Base-by-base conservation (phyloP, 176 grass and related monocot species). In the Oryza punctata region DNA sequence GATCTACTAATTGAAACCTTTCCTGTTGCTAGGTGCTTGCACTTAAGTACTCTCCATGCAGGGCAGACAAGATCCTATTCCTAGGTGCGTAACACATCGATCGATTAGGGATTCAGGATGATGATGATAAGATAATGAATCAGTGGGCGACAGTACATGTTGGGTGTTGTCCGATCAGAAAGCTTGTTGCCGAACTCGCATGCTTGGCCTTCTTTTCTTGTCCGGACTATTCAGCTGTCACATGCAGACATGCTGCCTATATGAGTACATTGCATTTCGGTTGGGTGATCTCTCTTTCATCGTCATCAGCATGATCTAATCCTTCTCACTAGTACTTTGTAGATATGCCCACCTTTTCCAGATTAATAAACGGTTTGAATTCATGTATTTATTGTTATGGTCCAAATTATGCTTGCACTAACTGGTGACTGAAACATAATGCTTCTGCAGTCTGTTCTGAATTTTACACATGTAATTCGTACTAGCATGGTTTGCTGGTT, bases 191-290 rank as follows among this genome's bases (percentile, higher is more conserved):
- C 54, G 30, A 77, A 76, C 71, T 35, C 4, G 71, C 41, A 29
- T 33, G 71, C 41, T 18, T 33, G 80, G 3, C 45, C 10, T 73
- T 66, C 40, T 45, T 43, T 19, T 24, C 0, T 73, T 33, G 44
- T 64, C 82, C 13, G 2, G n/a, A 33, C 70, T 27, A 70, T 27
- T 81, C 72, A 81, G 78, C 78, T 10, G 26, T 43, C 78, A 70
- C 52, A 54, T 25, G 75, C 37, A 33, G 32, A 37, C 35, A 0
- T 40, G 38, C 7, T 40, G 13, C 10, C 33, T 5, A n/a, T n/a
- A n/a, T n/a, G n/a, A n/a, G n/a, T n/a, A 32, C 79, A 47, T 49
- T 35, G 65, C 10, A 10, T 47, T 47, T 29, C 7, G 66, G n/a
- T 18, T 38, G 37, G 37, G 37, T 38, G 37, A 38, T 21, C 38